Percentiles rank a stretch among this genome's conserved stretches.
phyloP scores from a whole-genome alignment of 768 basidiomycete genomes.

The Rhodosporidiobolus odoratus region DNA sequence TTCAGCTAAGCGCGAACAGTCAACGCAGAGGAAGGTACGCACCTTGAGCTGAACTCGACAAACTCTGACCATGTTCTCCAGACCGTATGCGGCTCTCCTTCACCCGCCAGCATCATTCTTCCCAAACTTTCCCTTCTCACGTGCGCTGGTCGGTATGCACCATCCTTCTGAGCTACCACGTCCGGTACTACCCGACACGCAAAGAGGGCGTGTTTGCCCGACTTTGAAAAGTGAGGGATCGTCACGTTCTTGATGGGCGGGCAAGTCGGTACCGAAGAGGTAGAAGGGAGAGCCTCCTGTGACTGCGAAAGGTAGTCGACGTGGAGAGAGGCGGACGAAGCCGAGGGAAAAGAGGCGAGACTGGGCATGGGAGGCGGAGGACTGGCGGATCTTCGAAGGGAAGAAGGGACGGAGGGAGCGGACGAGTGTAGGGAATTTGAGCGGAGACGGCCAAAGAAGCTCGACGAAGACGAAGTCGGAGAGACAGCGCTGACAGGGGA shows the following conservation, averaged over 20 bases:
- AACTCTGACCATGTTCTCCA: conserved; percentile 39
- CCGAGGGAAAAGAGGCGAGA: conserved; percentile 7
- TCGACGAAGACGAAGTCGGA: neutral
- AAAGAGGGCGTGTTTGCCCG: conserved; percentile 28
- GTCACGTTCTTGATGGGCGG: conserved; percentile 27
- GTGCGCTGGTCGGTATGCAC: no score
- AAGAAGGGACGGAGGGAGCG: neutral
- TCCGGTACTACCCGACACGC: conserved; percentile 37
- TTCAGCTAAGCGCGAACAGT: neutral
- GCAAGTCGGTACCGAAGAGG: neutral
- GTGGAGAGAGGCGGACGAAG: neutral
- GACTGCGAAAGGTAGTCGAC: neutral
- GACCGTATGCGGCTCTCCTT: conserved; percentile 36
- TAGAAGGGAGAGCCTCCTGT: no score
- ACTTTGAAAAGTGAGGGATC: conserved; percentile 35
- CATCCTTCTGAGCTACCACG: no score
- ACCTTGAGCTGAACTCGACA: conserved; percentile 34
- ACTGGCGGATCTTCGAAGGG: neutral
- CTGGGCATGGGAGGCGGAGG: conserved; percentile 9
- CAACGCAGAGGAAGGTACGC: neutral
- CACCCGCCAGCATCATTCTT: conserved; percentile 23
- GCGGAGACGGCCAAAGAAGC: conserved; percentile 22
- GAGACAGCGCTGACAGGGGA: neutral
- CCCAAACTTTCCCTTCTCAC: conserved; percentile 17
- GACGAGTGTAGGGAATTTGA: conserved; percentile 16